Conservation (phyloP, 257 asterid species). For the Salvia splendens region DNA sequence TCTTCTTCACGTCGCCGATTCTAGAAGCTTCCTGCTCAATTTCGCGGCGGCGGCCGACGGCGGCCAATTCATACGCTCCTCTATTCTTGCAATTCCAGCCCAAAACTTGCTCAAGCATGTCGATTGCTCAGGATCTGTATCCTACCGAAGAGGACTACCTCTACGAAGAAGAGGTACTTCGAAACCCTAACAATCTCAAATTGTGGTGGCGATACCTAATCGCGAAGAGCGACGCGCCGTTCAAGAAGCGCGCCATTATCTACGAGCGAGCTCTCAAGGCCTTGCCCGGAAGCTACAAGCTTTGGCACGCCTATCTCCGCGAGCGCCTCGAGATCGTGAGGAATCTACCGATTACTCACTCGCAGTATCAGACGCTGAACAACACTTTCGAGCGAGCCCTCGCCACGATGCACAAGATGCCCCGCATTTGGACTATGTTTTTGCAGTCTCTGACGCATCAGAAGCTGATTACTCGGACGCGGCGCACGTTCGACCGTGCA, state of each 20-base stretch:
- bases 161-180: slow-evolving; percentile 34
- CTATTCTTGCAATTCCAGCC: too few species aligned
- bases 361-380: slow-evolving; percentile 65
- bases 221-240: background rate
- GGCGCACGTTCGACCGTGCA: slow-evolving; percentile 63
- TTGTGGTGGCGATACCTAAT: slow-evolving; percentile 93
- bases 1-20: too few species aligned
- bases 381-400: slow-evolving; percentile 63
- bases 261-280: slow-evolving; percentile 91
- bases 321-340: slow-evolving; percentile 87
- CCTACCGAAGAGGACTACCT: too few species aligned
- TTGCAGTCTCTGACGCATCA: slow-evolving; percentile 68
- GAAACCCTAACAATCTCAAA: slow-evolving; percentile 75
- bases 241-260: slow-evolving; percentile 31
- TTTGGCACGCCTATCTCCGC: slow-evolving; percentile 79
- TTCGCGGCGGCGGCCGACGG: too few species aligned
- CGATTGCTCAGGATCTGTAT: too few species aligned
- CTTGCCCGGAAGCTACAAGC: slow-evolving; percentile 45
- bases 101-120: too few species aligned
- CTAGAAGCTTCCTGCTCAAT: too few species aligned
- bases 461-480: slow-evolving; percentile 52
- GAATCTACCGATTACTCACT: slow-evolving; percentile 60
- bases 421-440: slow-evolving; percentile 87
- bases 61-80: too few species aligned
- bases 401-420: slow-evolving; percentile 90